Percentiles rank a stretch among this genome's conserved stretches.
phyloP scores from a whole-genome alignment of 306 rosid genomes.

The Rosa rugosa region DNA sequence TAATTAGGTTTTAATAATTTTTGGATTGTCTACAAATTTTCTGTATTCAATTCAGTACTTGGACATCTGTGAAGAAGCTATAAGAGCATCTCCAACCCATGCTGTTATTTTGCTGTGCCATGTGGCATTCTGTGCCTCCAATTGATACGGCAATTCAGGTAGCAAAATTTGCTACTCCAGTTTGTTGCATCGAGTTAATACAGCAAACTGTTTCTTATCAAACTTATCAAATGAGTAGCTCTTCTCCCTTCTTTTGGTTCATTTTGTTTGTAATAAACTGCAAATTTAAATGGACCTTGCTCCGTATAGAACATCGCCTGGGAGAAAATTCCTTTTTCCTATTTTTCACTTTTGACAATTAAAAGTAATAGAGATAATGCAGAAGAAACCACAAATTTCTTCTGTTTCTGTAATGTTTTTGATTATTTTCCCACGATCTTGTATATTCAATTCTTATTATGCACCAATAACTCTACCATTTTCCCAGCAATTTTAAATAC shows the following conservation, averaged over 20 bases:
- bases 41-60: not conserved
- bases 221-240: not conserved
- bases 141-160: conserved; percentile 3
- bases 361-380: not conserved
- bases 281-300: not conserved
- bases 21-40: not conserved
- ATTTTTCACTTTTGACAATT: not conserved
- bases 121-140: not conserved
- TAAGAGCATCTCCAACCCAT: not conserved
- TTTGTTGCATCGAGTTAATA: not conserved
- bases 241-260: not conserved
- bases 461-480: not conserved
- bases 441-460: not conserved
- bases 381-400: not conserved
- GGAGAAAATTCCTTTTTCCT: not conserved
- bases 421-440: not conserved
- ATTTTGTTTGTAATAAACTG: not conserved
- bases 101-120: conserved; percentile 3
- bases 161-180: conserved; percentile 11
- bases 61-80: conserved; percentile 8
- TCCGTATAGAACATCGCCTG: not conserved
- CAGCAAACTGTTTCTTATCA: not conserved
- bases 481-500: not conserved
- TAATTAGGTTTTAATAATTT: not conserved
- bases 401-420: not conserved